Evolutionary conservation across 352 stramenopile genomes (phyloP).

Genomic region (Phytophthora multivora): DNA sequence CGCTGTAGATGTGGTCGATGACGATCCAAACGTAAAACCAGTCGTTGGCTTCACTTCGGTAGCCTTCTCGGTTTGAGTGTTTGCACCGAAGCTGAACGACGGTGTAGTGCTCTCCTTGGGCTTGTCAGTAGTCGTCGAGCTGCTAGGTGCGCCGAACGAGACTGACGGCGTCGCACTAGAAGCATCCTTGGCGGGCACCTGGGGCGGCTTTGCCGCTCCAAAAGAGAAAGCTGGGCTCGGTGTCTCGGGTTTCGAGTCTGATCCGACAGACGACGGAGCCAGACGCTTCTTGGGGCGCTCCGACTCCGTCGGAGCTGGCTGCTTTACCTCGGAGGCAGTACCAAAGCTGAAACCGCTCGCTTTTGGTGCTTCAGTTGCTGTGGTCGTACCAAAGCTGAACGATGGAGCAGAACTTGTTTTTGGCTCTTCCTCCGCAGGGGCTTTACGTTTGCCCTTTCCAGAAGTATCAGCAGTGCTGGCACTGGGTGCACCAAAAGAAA

Average conservation of each 20-base stretch:
- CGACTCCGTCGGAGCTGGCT: slow-evolving; percentile 23
- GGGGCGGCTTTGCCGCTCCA: slow-evolving; percentile 9
- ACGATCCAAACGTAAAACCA: slow-evolving; percentile 51
- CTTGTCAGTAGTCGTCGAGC: slow-evolving; percentile 23
- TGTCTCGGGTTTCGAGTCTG: slow-evolving; percentile 28
- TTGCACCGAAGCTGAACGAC: slow-evolving; percentile 26
- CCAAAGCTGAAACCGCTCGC: slow-evolving; percentile 39
- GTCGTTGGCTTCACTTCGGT: slow-evolving; percentile 25
- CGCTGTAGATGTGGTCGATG: slow-evolving; percentile 21
- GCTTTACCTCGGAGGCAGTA: slow-evolving; percentile 2
- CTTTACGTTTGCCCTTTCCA: slow-evolving; percentile 35
- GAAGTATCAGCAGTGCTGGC: slow-evolving; percentile 5
- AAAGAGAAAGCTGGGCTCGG: slow-evolving; percentile 40
- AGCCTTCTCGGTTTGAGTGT: slow-evolving; percentile 15
- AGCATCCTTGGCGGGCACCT: slow-evolving; percentile 28
- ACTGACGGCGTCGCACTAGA: slow-evolving; percentile 25
- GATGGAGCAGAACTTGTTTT: slow-evolving; percentile 14
- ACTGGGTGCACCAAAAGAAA: slow-evolving; percentile 27
- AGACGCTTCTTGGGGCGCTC: slow-evolving; percentile 32
- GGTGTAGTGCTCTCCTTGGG: slow-evolving; percentile 16
- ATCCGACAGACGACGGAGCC: slow-evolving; percentile 26
- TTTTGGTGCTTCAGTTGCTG: slow-evolving; percentile 11
- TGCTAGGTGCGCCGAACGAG: slow-evolving; percentile 24
- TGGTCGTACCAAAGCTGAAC: slow-evolving; percentile 29
- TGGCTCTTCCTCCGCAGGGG: slow-evolving; percentile 13